phyloP scores from a whole-genome alignment of 345 rosid species.

The Eucalyptus melliodora region DNA sequence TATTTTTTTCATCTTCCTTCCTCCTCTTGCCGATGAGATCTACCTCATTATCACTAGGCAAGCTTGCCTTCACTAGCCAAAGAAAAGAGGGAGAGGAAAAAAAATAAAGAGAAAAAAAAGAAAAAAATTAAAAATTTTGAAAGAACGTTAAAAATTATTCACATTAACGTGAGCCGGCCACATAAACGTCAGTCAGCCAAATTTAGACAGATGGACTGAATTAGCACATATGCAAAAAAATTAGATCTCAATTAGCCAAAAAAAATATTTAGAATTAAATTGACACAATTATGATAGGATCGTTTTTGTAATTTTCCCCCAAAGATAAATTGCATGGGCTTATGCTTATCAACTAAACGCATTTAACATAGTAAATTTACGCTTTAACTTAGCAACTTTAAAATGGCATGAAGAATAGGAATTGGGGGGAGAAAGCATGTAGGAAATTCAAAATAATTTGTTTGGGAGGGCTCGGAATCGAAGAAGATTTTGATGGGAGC shows the following conservation, averaged over 20 bases:
- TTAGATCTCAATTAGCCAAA: fast-evolving
- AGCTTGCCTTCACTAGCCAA: too few species aligned
- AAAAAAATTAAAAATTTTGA: fast-evolving
- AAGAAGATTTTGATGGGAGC: not conserved
- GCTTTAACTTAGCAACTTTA: not conserved
- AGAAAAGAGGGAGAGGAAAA: too few species aligned
- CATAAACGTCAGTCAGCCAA: fast-evolving
- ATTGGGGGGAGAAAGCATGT: not conserved
- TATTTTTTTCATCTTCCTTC: too few species aligned
- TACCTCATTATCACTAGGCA: too few species aligned
- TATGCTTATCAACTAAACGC: not conserved
- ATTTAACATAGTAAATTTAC: too few species aligned
- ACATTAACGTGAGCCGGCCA: fast-evolving
- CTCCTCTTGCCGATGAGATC: too few species aligned
- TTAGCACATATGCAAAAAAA: too few species aligned
- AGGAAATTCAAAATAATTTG: not conserved
- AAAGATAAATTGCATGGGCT: not conserved
- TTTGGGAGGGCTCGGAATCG: not conserved
- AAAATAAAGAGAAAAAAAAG: too few species aligned
- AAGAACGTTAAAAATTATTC: too few species aligned
- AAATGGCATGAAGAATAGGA: not conserved
- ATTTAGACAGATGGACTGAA: fast-evolving
- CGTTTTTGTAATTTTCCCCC: too few species aligned
- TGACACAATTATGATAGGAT: too few species aligned
- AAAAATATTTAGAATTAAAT: too few species aligned